Conservation (phyloP, 352 stramenopile genomes). For the Saprolegnia parasitica region DNA sequence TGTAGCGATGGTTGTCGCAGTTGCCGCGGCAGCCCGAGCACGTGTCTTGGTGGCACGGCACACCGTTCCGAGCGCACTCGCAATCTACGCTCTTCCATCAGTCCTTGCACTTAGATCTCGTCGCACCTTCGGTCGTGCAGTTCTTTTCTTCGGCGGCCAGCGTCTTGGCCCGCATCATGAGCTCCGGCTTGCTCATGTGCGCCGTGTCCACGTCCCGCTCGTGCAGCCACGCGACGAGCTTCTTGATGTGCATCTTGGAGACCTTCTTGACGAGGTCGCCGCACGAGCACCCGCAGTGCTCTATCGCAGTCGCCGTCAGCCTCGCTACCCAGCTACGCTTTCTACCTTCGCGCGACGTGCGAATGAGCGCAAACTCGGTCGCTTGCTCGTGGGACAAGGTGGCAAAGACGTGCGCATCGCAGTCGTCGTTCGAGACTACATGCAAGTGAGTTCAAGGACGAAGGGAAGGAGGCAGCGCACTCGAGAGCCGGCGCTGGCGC, state of each 20-base stretch:
- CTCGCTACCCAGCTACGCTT: too few relatives aligned
- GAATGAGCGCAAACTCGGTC: constrained; percentile 77
- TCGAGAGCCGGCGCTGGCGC: constrained; percentile 23
- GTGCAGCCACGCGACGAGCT: constrained; percentile 60
- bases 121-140: constrained; percentile 43
- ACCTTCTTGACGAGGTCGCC: constrained; percentile 80
- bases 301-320: not conserved
- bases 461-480: not conserved
- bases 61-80: constrained; percentile 47
- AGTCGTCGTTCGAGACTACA: constrained; percentile 15
- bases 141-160: constrained; percentile 66
- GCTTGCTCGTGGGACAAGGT: constrained; percentile 77
- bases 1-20: constrained; percentile 70
- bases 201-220: constrained; percentile 48
- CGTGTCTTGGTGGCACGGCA: constrained; percentile 21
- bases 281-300: constrained; percentile 65
- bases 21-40: constrained; percentile 66
- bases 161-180: constrained; percentile 60
- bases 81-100: constrained; percentile 36
- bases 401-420: constrained; percentile 50
- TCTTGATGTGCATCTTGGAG: constrained; percentile 80
- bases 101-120: not conserved
- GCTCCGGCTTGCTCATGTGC: constrained; percentile 48
- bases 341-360: constrained; percentile 63
- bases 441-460: too few relatives aligned